Base-by-base conservation (phyloP, 2,329 filamentous ascomycete species). In the Colletotrichum melonis region DNA sequence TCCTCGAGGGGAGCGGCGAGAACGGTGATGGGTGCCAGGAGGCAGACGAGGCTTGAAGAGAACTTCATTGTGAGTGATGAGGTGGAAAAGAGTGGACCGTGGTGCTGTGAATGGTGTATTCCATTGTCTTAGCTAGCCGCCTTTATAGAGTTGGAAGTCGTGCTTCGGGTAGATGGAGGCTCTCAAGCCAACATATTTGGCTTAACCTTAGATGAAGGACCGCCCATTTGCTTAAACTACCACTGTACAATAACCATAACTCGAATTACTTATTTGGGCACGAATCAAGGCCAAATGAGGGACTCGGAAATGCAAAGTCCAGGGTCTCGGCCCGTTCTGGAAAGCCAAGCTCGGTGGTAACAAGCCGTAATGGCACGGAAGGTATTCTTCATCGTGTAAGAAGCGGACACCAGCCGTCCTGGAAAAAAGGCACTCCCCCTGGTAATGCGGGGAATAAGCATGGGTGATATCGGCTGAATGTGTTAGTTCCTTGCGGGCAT, bases 11-110 rank as follows among this genome's bases (percentile, higher is more conserved):
- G 78, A 1, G 79, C 79, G n/a, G 81, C 81, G 65, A 79, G 77
- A 68, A 80, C 81, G 22, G 82, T 81, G 73, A 83, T 78, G 30
- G 83, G 83, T 72, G 80, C 80, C 59, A 84, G 76, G 12, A 85
- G 79, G 72, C 82, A 75, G 63, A 84, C 74, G 63, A 85, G 73
- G 57, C 63, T 32, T 49, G 38, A 16, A n/a, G 78, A 68, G 54
- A 78, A 79, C 78, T 75, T 75, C 72, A 76, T 76, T 19, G 24
- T 69, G 52, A 14, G 42, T 16, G 52, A 19, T 62, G 9, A 14
- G 14, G 22, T 26, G 56, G 11, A 14, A 11, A 16, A n/a, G 12
- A 28, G n/a, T 7, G 35, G 49, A 3, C 28, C 30, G 22, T 1
- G 55, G n/a, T n/a, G 2, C 1, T 22, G 24, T 28, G 38, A 9